A percentile compares a stretch with the other conserved stretches of the same genome.
phyloP scores from a whole-genome alignment of 2,329 filamentous ascomycete genomes.

The Penicillium thymicola region DNA sequence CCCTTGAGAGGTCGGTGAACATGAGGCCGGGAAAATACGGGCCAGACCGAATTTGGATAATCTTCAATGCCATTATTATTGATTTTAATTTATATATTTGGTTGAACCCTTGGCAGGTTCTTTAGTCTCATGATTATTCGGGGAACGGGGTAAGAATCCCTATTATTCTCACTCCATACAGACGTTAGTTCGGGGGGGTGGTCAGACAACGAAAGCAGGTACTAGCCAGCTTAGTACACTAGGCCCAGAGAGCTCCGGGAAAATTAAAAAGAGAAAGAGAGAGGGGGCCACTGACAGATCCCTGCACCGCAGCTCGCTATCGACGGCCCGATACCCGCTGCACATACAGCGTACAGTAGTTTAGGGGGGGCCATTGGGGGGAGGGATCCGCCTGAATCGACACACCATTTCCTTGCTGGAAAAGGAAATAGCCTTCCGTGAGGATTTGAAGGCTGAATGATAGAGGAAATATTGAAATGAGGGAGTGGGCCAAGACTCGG shows the following conservation, averaged over 20 bases:
- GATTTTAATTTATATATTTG: not conserved
- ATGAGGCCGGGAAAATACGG: conserved; percentile 19
- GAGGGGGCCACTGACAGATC: conserved; percentile 15
- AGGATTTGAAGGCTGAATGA: not conserved
- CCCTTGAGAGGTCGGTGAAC: conserved; percentile 13
- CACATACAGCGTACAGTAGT: conserved; percentile 22
- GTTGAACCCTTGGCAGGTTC: not conserved
- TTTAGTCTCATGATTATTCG: not conserved
- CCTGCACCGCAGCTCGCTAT: conserved; percentile 28
- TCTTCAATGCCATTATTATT: not conserved
- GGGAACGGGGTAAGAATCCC: not conserved
- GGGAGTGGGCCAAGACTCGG: not conserved
- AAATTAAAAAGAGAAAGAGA: not conserved
- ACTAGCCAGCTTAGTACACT: not conserved
- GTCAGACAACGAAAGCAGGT: not conserved
- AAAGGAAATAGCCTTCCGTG: not conserved
- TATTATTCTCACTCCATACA: not conserved
- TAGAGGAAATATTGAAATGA: not conserved
- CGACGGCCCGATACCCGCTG: conserved; percentile 30
- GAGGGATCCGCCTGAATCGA: conserved; percentile 14
- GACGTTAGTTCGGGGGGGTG: not conserved
- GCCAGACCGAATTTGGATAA: not conserved
- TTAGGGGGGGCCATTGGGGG: conserved; percentile 6
- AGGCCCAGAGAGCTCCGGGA: not conserved
- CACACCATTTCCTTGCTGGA: not conserved